Conservation (phyloP, 73 alveolate genomes). For the Blepharisma japonicum region DNA sequence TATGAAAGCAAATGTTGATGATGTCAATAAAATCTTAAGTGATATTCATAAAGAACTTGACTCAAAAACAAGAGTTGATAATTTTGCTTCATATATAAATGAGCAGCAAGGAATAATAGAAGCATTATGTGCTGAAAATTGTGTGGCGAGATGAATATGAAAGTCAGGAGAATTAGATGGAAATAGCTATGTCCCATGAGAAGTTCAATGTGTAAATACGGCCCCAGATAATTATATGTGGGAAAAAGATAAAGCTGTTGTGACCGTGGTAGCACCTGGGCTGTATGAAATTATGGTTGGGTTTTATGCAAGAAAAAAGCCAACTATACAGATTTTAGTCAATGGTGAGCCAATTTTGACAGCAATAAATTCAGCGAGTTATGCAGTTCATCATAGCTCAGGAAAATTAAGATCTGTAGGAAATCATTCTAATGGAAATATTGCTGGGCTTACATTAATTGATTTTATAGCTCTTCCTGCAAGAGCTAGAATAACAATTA, state of each 20-base stretch:
- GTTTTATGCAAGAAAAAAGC: conserved; percentile 91
- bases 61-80: conserved; percentile 55
- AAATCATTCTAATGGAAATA: conserved; percentile 87
- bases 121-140: conserved; percentile 89
- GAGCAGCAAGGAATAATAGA: conserved; percentile 84
- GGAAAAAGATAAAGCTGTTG: conserved; percentile 89
- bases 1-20: conserved; percentile 43
- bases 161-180: conserved; percentile 84
- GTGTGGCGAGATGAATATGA: conserved; percentile 96
- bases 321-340: conserved; percentile 83
- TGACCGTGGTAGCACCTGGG: conserved; percentile 91
- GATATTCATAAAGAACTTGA: conserved; percentile 78
- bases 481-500: conserved; percentile 87
- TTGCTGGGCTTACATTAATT: conserved; percentile 90
- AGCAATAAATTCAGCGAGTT: conserved; percentile 61
- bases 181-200: conserved; percentile 92
- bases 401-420: conserved; percentile 87
- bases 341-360: conserved; percentile 93
- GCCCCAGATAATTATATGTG: conserved; percentile 96
- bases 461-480: conserved; percentile 96
- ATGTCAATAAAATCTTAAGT: conserved; percentile 3
- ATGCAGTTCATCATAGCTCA: conserved; percentile 73
- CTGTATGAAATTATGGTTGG: conserved; percentile 93
- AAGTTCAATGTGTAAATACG: conserved; percentile 86
- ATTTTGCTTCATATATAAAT: conserved; percentile 58